Base-by-base conservation (phyloP, 768 basidiomycete species). In the Agrocybe praecox region DNA sequence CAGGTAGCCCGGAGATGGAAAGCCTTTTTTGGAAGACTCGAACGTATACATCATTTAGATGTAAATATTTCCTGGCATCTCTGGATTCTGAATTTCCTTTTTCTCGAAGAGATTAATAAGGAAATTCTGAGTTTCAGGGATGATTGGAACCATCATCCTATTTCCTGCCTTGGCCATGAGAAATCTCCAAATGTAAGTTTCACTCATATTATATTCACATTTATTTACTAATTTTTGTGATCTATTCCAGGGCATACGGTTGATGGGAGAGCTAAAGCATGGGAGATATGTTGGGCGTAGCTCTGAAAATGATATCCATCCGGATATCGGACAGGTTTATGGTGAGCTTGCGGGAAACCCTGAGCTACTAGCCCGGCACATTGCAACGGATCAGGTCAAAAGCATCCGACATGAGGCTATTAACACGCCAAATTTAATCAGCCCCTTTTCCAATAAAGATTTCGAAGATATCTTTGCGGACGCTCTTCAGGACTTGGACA, bases 21-120 rank as follows among this genome's bases (percentile, higher is more conserved):
- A 1, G 74, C 68, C 0, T 79, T 80, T 54, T 81, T 81, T 36
- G 62, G 33, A 0, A 61, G 62, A 0, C 66, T 80, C 0, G 76
- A 77, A 40, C n/a, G 54, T 2, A 51, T 69, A 2, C 75, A 80
- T 57, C 6, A 36, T 1, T 69, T 80, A 0, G 64, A 80, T 49
- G 19, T 49, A 0, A 45, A 49, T 0, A 62, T 76, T 18, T 53
- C 66, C 0, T 11, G 49, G 15, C 79, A 80, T 52, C 60, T 76
- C 0, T 80, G 80, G 80, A 66, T 81, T 0, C 62, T 81, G 2
- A 74, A 79, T 21, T 22, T 21, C 26, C 63, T 80, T 0, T 80
- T 80, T 57, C 64, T 80, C 0, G 52, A 62, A 2, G 44, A 45
- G 1, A 67, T 80, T 15, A 74, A 79, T 40, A 29, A 56, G 0